phyloP scores from a whole-genome alignment of 805 yeast genomes.

The Monosporozyma yasuniensis region DNA sequence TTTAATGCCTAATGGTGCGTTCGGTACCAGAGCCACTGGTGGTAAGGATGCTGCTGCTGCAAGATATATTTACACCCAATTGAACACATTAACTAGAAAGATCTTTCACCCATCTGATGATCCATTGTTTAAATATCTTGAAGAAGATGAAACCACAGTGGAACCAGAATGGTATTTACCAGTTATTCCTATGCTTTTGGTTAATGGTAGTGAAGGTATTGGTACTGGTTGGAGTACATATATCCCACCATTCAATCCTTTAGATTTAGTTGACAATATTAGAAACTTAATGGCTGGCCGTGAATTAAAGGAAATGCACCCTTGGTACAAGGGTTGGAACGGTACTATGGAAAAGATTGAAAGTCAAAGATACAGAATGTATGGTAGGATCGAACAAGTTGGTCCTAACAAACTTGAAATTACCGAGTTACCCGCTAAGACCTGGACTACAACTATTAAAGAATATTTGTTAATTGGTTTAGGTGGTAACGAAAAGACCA shows the following conservation, averaged over 20 bases:
- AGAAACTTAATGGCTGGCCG: conserved; percentile 65
- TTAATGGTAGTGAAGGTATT: conserved; percentile 95
- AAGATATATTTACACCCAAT: conserved; percentile 87
- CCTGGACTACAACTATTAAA: conserved; percentile 89
- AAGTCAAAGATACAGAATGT: conserved; percentile 62
- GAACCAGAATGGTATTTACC: conserved; percentile 97
- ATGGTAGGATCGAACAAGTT: conserved; percentile 72
- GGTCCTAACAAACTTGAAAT: conserved; percentile 78
- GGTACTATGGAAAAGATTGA: conserved; percentile 63
- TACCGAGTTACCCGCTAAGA: conserved; percentile 83
- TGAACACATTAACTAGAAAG: conserved; percentile 63
- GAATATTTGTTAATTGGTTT: conserved; percentile 71
- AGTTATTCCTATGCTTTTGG: conserved; percentile 87
- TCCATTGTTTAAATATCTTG: conserved; percentile 65
- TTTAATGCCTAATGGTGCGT: conserved; percentile 85
- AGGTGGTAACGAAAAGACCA: conserved; percentile 61
- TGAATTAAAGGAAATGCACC: conserved; percentile 62
- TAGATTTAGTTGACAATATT: conserved; percentile 68
- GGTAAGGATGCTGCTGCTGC: conserved; percentile 99
- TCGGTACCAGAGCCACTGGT: conserved; percentile 93
- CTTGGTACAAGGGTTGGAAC: conserved; percentile 96
- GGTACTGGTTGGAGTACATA: conserved; percentile 98
- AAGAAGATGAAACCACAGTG: conserved; percentile 87
- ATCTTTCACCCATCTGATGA: conserved; percentile 76
- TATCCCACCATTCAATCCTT: conserved; percentile 84